Evolutionary conservation across 163 green algal genomes (phyloP).

Genomic region (Volvox carteri): DNA sequence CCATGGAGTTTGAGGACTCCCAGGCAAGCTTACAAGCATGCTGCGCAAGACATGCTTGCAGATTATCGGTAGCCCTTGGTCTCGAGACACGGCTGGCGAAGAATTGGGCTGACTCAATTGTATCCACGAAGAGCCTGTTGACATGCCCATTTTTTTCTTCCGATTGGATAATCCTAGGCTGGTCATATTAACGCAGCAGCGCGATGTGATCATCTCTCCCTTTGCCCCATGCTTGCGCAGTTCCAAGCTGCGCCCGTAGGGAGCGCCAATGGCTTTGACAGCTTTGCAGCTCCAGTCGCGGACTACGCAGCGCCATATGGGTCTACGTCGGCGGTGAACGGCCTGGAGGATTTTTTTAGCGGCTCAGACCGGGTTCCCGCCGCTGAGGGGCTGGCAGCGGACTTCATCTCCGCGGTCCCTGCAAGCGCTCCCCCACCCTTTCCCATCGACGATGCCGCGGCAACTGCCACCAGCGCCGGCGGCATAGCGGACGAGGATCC

Average conservation of each 20-base stretch:
- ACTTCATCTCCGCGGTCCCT: neutral
- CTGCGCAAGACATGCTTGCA: too few relatives aligned
- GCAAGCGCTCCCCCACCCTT: neutral
- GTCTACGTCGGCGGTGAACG: neutral
- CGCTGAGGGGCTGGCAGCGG: neutral
- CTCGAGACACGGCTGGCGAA: too few relatives aligned
- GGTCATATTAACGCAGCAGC: too few relatives aligned
- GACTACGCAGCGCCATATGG: neutral
- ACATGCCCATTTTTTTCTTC: too few relatives aligned
- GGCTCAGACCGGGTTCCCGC: neutral
- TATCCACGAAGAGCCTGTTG: too few relatives aligned
- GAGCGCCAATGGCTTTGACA: neutral
- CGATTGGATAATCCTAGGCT: too few relatives aligned
- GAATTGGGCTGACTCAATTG: too few relatives aligned
- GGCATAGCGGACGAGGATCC: constrained; percentile 10
- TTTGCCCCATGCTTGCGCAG: neutral
- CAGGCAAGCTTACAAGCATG: constrained; percentile 45
- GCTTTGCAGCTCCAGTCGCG: constrained; percentile 4
- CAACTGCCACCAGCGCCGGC: neutral
- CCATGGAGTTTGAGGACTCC: constrained; percentile 37
- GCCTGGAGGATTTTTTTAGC: constrained; percentile 28
- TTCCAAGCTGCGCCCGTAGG: constrained; percentile 16
- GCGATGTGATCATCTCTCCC: too few relatives aligned
- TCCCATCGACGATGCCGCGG: neutral
- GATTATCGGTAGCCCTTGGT: too few relatives aligned